A percentile compares a stretch with the other conserved stretches of the same genome.
Conservation (phyloP, 345 rosid species). For the Euphorbia peplus region DNA sequence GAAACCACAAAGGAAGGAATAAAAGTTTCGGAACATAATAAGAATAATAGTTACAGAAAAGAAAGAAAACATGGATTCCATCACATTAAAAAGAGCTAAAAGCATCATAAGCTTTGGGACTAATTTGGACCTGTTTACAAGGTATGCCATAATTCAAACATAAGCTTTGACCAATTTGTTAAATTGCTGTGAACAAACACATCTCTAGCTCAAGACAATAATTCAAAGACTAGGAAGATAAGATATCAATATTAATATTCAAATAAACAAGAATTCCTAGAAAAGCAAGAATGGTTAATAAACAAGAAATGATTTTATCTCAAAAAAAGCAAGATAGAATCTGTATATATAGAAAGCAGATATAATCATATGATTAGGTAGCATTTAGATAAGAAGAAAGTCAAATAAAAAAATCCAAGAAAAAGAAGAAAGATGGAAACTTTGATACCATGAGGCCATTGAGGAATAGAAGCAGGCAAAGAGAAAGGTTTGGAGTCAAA, state of each 20-base stretch:
- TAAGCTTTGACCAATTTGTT: not conserved
- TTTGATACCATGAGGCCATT: constrained; percentile 65
- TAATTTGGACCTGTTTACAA: not conserved
- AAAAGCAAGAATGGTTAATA: no score
- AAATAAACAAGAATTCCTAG: no score
- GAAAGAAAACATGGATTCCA: not conserved
- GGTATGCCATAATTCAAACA: not conserved
- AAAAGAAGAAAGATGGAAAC: not conserved
- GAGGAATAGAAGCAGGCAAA: constrained; percentile 63
- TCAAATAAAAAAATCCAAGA: not conserved
- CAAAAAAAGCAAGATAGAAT: not conserved
- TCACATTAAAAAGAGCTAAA: not conserved
- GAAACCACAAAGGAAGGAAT: not conserved
- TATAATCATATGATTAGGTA: no score
- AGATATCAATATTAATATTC: no score
- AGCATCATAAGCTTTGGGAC: constrained; percentile 1
- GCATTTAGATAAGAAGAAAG: not conserved
- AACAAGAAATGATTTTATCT: not conserved
- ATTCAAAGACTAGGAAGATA: no score
- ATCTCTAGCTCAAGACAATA: no score
- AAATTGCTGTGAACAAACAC: not conserved
- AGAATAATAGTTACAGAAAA: not conserved
- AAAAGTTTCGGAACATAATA: not conserved
- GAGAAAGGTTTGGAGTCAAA: constrained; percentile 47
- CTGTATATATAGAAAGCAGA: not conserved